A percentile compares a stretch with the other conserved stretches of the same genome.
phyloP scores from a whole-genome alignment of 2,329 filamentous ascomycete genomes.

The Penicillium verrucosum region DNA sequence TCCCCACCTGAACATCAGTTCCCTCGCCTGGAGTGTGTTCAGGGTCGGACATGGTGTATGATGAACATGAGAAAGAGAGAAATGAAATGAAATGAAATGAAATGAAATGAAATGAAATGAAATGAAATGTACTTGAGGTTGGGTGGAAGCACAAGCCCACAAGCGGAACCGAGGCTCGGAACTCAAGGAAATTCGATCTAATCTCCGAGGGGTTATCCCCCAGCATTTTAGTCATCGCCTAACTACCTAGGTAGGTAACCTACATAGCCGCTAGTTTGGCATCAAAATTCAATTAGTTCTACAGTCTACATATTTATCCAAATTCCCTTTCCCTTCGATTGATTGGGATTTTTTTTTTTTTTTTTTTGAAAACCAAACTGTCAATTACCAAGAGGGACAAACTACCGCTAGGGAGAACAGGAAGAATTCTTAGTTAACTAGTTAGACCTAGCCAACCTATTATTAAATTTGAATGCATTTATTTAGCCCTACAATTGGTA shows the following conservation, averaged over 20 bases:
- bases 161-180: slow-evolving; percentile 30
- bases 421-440: too few species aligned
- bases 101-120: too few species aligned
- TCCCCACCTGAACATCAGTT: slow-evolving; percentile 19
- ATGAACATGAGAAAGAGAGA: slow-evolving; percentile 1
- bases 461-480: too few species aligned
- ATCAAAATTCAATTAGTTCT: too few species aligned
- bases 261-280: not conserved
- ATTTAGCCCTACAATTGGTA: too few species aligned
- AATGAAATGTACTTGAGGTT: not conserved
- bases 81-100: not conserved
- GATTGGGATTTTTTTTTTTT: too few species aligned
- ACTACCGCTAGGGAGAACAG: too few species aligned
- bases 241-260: not conserved
- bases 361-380: too few species aligned
- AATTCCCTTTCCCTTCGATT: too few species aligned
- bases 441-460: too few species aligned
- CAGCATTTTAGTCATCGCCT: not conserved
- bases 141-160: slow-evolving; percentile 3
- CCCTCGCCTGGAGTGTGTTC: slow-evolving; percentile 11
- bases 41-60: slow-evolving; percentile 23
- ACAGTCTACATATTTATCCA: too few species aligned
- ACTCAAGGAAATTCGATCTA: slow-evolving; percentile 12
- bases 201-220: slow-evolving; percentile 1
- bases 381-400: too few species aligned